Conservation (phyloP, 2,329 filamentous ascomycete genomes). For the Xenosphaeropsis pyriputrescens region DNA sequence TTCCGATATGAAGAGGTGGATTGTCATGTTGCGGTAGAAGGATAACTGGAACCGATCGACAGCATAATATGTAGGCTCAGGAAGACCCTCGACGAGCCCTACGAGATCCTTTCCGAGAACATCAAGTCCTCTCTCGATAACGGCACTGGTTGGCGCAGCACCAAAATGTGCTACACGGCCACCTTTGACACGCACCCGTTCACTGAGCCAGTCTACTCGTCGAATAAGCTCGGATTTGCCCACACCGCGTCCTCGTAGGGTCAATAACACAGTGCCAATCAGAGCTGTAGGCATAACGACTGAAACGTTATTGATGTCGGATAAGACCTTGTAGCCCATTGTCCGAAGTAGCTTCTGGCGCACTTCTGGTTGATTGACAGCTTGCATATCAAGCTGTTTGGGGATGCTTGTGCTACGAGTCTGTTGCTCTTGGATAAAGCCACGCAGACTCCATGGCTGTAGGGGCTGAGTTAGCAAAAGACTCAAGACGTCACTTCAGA, state of each 20-base stretch:
- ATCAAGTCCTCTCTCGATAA: constrained; percentile 80
- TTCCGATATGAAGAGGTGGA: constrained; percentile 92
- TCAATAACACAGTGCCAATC: constrained; percentile 86
- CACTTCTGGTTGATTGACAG: constrained; percentile 20
- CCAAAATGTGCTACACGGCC: constrained; percentile 91
- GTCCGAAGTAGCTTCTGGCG: constrained; percentile 62
- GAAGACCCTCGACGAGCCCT: constrained; percentile 61
- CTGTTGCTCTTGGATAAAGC: constrained; percentile 69
- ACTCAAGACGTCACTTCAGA: too few relatives aligned
- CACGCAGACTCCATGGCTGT: constrained; percentile 69
- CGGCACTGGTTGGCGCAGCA: constrained; percentile 59
- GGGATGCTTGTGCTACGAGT: constrained; percentile 37
- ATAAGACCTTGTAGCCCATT: constrained; percentile 80
- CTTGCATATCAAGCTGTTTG: constrained; percentile 28
- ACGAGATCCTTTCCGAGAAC: constrained; percentile 85
- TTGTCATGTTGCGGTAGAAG: constrained; percentile 99
- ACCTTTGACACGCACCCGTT: constrained; percentile 69
- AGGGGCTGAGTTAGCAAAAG: too few relatives aligned
- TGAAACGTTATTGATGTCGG: constrained; percentile 89
- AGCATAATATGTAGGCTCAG: constrained; percentile 86
- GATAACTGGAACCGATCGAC: constrained; percentile 94
- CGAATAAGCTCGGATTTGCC: constrained; percentile 75
- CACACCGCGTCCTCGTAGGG: constrained; percentile 79
- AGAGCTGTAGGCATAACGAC: constrained; percentile 97
- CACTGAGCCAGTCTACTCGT: constrained; percentile 79